Conservation (phyloP, 1,139 yeast genomes). For the Pichiaceae sp. region DNA sequence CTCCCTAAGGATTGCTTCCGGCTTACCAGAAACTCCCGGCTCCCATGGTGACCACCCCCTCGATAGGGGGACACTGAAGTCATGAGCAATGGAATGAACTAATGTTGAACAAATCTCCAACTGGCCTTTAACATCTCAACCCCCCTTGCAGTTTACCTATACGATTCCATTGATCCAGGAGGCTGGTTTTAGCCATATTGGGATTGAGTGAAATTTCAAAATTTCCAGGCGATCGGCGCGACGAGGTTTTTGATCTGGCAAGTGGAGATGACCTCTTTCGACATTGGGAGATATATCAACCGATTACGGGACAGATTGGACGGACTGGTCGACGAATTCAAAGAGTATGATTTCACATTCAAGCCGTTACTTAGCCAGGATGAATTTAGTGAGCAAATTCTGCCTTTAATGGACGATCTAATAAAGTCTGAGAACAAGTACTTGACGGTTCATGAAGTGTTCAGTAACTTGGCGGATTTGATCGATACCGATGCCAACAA, state of each 20-base stretch:
- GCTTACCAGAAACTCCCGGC: conserved; percentile 1
- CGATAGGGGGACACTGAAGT: not conserved
- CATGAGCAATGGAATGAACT: too few species aligned
- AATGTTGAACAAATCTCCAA: too few species aligned
- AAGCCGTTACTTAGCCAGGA: conserved; percentile 13
- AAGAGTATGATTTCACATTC: conserved; percentile 12
- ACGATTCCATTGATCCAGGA: too few species aligned
- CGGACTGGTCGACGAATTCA: conserved; percentile 11
- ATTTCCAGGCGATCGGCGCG: too few species aligned
- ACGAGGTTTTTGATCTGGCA: too few species aligned
- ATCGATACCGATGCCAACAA: conserved; percentile 6
- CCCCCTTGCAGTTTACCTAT: too few species aligned
- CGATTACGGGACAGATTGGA: conserved; percentile 8
- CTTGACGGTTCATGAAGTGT: conserved; percentile 9
- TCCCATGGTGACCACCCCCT: not conserved
- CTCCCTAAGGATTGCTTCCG: conserved; percentile 2
- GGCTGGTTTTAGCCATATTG: too few species aligned
- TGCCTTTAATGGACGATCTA: conserved; percentile 10
- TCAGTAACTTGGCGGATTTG: conserved; percentile 7
- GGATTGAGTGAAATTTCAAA: too few species aligned
- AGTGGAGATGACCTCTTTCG: too few species aligned
- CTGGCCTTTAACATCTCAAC: too few species aligned
- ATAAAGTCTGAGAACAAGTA: conserved; percentile 10
- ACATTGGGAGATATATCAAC: conserved; percentile 5
- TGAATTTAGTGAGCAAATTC: conserved; percentile 16